Conservation (phyloP, 108 stramenopile genomes). For the Mediolabrus comicus region DNA sequence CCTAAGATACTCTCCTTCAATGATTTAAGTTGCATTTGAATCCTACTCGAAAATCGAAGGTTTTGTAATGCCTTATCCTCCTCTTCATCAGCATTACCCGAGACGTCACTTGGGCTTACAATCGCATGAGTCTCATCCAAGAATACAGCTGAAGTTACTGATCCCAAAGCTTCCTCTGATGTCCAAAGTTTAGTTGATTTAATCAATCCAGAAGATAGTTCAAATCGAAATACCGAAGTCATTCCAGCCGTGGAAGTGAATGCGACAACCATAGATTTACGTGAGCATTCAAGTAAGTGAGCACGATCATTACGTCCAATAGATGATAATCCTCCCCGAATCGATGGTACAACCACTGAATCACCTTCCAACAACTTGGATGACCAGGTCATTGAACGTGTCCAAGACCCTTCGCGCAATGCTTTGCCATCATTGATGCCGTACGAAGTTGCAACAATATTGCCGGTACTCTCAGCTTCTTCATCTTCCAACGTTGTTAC, state of each 20-base stretch:
- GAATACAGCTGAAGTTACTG: slow-evolving; percentile 60
- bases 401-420: neutral
- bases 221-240: slow-evolving; percentile 42
- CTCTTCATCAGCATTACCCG: slow-evolving; percentile 37
- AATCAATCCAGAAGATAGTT: slow-evolving; percentile 5
- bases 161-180: slow-evolving; percentile 71
- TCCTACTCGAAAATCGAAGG: slow-evolving; percentile 54
- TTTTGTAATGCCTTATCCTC: slow-evolving; percentile 52
- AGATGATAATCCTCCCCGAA: neutral
- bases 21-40: slow-evolving; percentile 55
- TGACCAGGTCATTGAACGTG: slow-evolving; percentile 5
- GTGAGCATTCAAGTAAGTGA: slow-evolving; percentile 47
- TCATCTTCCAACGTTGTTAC: slow-evolving; percentile 23
- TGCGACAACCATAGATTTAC: slow-evolving; percentile 35
- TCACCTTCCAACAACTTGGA: neutral
- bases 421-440: neutral
- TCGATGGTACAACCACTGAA: neutral
- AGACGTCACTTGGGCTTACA: neutral
- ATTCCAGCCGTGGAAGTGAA: slow-evolving; percentile 55
- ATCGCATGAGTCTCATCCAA: slow-evolving; percentile 76
- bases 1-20: slow-evolving; percentile 32
- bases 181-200: slow-evolving; percentile 56
- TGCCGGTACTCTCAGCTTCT: neutral
- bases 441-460: neutral
- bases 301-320: slow-evolving; percentile 22